Percentiles rank a stretch among this genome's conserved stretches.
These are phyloP conservation scores for Fusarium lyarnte DNA, from an alignment of 2,329 filamentous ascomycete species.

Conservation along the genomic window DNA sequence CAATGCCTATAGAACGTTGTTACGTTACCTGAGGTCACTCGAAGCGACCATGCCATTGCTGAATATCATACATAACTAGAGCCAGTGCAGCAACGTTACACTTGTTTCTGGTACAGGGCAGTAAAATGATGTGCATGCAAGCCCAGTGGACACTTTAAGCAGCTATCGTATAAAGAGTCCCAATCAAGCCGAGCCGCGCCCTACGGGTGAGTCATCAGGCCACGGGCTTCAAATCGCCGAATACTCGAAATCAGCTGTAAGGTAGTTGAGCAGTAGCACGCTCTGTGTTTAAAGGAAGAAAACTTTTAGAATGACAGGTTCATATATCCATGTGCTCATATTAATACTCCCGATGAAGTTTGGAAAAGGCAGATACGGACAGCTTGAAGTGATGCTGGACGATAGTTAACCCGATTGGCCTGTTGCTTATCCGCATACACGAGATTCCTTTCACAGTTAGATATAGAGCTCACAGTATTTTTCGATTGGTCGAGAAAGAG, in stretches of 20 bases:
- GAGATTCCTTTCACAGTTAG: neutral
- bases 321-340: neutral
- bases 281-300: fast-evolving
- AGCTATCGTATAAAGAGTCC: neutral
- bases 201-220: neutral
- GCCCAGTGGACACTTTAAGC: neutral
- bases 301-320: fast-evolving
- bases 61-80: neutral
- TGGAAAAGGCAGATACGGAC: neutral
- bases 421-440: no score
- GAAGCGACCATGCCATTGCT: neutral
- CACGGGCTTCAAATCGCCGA: no score
- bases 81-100: neutral
- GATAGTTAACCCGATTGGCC: neutral
- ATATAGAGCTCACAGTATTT: neutral
- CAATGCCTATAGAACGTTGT: neutral
- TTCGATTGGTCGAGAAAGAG: neutral
- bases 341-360: neutral
- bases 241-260: no score
- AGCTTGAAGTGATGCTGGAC: neutral
- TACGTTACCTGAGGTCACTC: neutral
- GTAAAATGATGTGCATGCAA: no score
- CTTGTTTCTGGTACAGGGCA: no score
- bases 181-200: neutral
- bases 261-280: fast-evolving